A percentile compares a stretch with the other conserved stretches of the same genome.
Evolutionary conservation across 371 early-diverging fungal genomes (phyloP).

Genomic region (Mortierella sp.): DNA sequence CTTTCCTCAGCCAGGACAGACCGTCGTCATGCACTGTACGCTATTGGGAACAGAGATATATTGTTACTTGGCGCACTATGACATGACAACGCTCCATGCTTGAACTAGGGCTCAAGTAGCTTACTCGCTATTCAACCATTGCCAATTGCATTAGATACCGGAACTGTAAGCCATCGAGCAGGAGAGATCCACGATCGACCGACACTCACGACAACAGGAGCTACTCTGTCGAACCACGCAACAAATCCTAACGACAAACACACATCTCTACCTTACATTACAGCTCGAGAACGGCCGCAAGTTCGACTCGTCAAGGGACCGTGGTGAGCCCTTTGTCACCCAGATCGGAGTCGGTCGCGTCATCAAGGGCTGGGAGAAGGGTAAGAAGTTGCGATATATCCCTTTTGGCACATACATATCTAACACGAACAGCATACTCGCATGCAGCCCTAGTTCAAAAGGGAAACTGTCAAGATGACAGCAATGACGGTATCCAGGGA

Average conservation of each 20-base stretch:
- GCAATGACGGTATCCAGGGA: neutral
- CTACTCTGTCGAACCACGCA: neutral
- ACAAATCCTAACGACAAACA: neutral
- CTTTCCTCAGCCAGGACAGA: conserved; percentile 91
- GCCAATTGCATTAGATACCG: conserved; percentile 26
- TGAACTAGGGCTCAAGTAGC: no score
- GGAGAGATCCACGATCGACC: neutral
- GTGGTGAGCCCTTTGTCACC: conserved; percentile 84
- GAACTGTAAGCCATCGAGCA: conserved; percentile 31
- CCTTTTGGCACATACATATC: neutral
- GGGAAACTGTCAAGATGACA: neutral
- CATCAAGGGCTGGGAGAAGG: conserved; percentile 90
- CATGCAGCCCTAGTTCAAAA: conserved; percentile 1
- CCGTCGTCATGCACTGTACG: conserved; percentile 80
- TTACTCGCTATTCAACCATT: neutral
- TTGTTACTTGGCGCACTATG: no score
- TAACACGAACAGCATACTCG: neutral
- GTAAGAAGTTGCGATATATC: neutral
- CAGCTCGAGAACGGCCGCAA: conserved; percentile 76
- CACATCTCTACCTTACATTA: neutral
- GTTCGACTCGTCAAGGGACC: conserved; percentile 93
- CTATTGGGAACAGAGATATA: conserved; percentile 27
- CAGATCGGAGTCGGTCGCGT: conserved; percentile 95
- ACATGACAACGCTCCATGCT: neutral
- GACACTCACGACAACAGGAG: neutral